A percentile compares a stretch with the other conserved stretches of the same genome.
These are phyloP conservation scores for Chlorencoelia australis DNA, from an alignment of 2,329 filamentous ascomycete genomes.

Conservation along the genomic window DNA sequence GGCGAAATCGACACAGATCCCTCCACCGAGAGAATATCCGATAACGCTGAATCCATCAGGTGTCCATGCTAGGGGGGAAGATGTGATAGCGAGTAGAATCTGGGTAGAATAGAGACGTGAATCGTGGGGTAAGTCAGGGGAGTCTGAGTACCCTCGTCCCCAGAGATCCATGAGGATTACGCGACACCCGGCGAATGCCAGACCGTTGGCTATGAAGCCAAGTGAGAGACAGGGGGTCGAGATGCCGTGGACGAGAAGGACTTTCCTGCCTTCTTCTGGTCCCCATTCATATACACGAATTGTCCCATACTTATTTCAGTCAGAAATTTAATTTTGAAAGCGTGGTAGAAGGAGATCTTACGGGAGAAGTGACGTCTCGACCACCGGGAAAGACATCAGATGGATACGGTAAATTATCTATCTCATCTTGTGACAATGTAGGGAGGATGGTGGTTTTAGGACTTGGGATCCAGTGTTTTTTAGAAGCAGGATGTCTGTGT, in stretches of 20 bases:
- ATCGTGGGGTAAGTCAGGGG: constrained; percentile 47
- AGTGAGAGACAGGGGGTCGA: constrained; percentile 66
- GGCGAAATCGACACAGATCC: constrained; percentile 60
- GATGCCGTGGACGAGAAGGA: constrained; percentile 72
- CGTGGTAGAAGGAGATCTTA: constrained; percentile 6
- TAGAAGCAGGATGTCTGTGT: too few species aligned
- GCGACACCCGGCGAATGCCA: constrained; percentile 57
- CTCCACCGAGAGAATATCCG: constrained; percentile 75
- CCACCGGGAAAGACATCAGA: constrained; percentile 59
- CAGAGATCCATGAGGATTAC: constrained; percentile 76
- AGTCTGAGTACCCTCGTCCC: constrained; percentile 69
- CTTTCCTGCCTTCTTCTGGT: constrained; percentile 57
- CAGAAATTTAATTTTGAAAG: not conserved
- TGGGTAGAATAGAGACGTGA: constrained; percentile 54
- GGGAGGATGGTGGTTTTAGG: constrained; percentile 17
- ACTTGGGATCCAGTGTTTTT: too few species aligned
- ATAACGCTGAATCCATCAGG: constrained; percentile 53
- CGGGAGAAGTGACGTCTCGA: constrained; percentile 54
- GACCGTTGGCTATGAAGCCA: constrained; percentile 51
- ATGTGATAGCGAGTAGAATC: constrained; percentile 53
- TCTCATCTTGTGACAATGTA: constrained; percentile 23
- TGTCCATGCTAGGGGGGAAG: constrained; percentile 49
- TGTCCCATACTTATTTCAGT: constrained; percentile 43
- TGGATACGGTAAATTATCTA: constrained; percentile 48
- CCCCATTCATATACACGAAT: constrained; percentile 76